Base-by-base conservation (phyloP, 257 asterid genomes). In the Osmanthus fragrans region DNA sequence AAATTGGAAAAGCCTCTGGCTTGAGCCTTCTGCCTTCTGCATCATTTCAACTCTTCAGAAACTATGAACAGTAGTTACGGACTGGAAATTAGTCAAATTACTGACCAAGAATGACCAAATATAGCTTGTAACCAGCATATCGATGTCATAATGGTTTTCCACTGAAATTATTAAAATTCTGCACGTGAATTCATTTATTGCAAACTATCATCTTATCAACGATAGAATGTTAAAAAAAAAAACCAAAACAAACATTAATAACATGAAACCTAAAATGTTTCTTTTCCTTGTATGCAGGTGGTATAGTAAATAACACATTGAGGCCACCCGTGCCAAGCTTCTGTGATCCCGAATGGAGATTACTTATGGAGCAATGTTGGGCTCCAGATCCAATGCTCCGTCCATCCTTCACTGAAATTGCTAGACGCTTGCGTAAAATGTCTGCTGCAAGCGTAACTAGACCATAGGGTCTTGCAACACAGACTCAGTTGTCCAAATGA, bases 321-420 rank as follows among this genome's bases (percentile, higher is more conserved):
- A 84, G 97, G 78, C 98, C 97, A 67, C 90, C 81, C 7, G 89
- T 94, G 72, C 97, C 97, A 3, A 87, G 91, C 86, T 88, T 70
- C 65, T 94, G 98, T 18, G 98, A 90, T 34, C 74, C 89, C 0
- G 97, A 90, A 30, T 94, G 98, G 97, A 86, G 86, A 81, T 15
- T 87, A 84, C 89, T 94, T 70, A 94, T 94, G 98, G 98, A 94
- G 85, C 97, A 90, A 72, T 94, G 98, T 32, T 94, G 98, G 98
- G 97, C 98, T 4, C 98, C 98, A 0, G 96, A 94, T 67, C 97
- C 98, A 11, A 63, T 85, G 66, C 85, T 64, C 32, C 90, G 98
- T 16, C 98, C 98, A 1, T 85, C 90, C 11, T 94, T 94, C 88
- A 86, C 97, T 3, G 93, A 94, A 79, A 94, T 94, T 49, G 93